phyloP scores from a whole-genome alignment of 1,139 yeast species.

The Protomyces lactucae-debilis region DNA sequence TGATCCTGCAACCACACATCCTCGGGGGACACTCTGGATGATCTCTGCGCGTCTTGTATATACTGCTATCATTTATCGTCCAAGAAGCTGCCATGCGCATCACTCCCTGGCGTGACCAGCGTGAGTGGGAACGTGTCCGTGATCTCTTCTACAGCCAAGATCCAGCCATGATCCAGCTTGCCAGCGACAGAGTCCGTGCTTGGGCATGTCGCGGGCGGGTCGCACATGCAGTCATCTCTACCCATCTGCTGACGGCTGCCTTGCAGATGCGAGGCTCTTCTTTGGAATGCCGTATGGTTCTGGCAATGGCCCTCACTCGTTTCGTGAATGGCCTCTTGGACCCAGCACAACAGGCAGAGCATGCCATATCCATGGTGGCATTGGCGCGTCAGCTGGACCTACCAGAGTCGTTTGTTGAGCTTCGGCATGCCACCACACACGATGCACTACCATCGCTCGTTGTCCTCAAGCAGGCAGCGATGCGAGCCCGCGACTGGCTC shows the following conservation, averaged over 20 bases:
- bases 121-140: constrained; percentile 9
- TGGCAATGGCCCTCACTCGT: constrained; percentile 71
- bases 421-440: constrained; percentile 89
- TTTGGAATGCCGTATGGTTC: constrained; percentile 42
- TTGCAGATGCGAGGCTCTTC: constrained; percentile 40
- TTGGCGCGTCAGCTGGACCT: constrained; percentile 65
- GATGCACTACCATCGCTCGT: constrained; percentile 59
- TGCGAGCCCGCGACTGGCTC: constrained; percentile 70
- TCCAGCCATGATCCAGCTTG: background rate
- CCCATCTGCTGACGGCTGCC: constrained; percentile 58
- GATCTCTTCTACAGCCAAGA: constrained; percentile 3
- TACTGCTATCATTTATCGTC: no score
- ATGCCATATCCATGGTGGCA: constrained; percentile 71
- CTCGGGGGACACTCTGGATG: background rate
- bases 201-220: constrained; percentile 53
- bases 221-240: constrained; percentile 75
- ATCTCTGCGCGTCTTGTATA: no score
- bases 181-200: constrained; percentile 14
- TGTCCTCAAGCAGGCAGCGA: constrained; percentile 55
- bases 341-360: constrained; percentile 73
- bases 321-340: constrained; percentile 91
- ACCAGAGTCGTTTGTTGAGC: constrained; percentile 81
- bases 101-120: constrained; percentile 20
- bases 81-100: background rate
- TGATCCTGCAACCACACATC: background rate